Percentiles rank a stretch among this genome's conserved stretches.
Conservation (phyloP, 2,329 filamentous ascomycete genomes). For the Ascosphaera aggregata region DNA sequence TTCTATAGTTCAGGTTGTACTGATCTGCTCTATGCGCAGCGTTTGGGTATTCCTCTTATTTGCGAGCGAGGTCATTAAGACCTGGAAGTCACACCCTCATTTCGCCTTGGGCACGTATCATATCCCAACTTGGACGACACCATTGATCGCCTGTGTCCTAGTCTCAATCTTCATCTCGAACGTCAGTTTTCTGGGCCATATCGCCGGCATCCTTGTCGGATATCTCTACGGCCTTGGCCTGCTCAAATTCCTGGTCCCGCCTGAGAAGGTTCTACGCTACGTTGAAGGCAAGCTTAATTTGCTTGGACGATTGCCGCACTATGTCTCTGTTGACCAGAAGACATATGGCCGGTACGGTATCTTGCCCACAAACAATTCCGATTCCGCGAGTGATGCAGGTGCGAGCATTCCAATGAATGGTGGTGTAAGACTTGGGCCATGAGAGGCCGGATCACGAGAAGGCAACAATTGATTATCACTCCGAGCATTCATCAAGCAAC, state of each 20-base stretch:
- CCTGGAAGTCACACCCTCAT: conserved; percentile 57
- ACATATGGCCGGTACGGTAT: conserved; percentile 85
- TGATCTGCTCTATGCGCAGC: conserved; percentile 23
- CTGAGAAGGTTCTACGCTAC: conserved; percentile 69
- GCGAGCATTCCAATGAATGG: not conserved
- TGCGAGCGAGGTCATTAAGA: conserved; percentile 65
- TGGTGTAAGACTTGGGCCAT: conserved; percentile 2
- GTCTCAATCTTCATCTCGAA: conserved; percentile 55
- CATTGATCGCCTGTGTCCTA: conserved; percentile 52
- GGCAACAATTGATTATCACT: no score
- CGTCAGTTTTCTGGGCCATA: conserved; percentile 65
- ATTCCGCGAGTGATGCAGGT: not conserved
- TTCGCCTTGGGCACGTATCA: conserved; percentile 41
- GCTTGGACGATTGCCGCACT: conserved; percentile 63
- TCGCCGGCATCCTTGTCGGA: conserved; percentile 62
- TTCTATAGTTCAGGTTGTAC: not conserved
- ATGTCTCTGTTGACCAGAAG: conserved; percentile 88
- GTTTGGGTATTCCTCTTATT: conserved; percentile 85
- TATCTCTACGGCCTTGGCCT: conserved; percentile 79
- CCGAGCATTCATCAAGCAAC: no score
- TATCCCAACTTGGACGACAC: conserved; percentile 83
- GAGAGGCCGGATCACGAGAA: conserved; percentile 1
- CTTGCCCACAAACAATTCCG: conserved; percentile 46
- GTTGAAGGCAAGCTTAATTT: conserved; percentile 75
- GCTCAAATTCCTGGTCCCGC: conserved; percentile 71